Conservation (phyloP, 2,329 filamentous ascomycete genomes). For the Colletotrichum lentis region DNA sequence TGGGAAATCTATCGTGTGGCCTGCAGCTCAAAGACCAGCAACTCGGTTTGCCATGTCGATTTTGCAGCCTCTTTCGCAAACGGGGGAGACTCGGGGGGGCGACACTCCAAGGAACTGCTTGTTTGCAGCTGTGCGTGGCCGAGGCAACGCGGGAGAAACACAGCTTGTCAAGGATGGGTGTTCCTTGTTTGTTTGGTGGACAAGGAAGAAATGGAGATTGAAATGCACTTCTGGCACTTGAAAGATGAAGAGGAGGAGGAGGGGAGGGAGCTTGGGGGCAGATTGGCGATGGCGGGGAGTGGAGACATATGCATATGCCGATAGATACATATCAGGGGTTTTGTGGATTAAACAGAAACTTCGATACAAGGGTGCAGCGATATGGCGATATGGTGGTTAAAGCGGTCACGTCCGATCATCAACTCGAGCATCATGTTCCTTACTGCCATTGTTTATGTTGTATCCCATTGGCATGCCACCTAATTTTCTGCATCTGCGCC, state of each 20-base stretch:
- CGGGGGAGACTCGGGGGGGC: not conserved
- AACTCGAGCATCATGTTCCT: too few relatives aligned
- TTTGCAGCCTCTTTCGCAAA: not conserved
- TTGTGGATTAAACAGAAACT: too few relatives aligned
- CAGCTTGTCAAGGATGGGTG: conserved; percentile 4
- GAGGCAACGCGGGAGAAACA: not conserved
- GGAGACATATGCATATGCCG: fast-evolving
- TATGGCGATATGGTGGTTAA: too few relatives aligned
- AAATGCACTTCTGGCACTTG: too few relatives aligned
- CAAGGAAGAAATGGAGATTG: too few relatives aligned
- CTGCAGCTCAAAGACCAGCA: not conserved
- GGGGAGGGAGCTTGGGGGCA: conserved; percentile 6
- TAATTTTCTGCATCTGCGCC: not conserved
- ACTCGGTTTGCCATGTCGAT: conserved; percentile 8
- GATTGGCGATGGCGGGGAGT: conserved; percentile 1
- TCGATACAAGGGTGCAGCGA: too few relatives aligned
- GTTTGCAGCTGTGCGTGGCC: conserved; percentile 10
- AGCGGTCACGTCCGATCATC: too few relatives aligned
- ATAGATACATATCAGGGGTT: not conserved
- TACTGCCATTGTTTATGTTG: not conserved
- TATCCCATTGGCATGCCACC: not conserved
- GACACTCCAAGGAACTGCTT: not conserved
- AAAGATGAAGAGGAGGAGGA: not conserved
- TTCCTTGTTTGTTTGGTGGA: not conserved
- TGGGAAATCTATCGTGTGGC: not conserved